Conservation (phyloP, 164 flowering plant genomes). For the Magnolia sinica region DNA sequence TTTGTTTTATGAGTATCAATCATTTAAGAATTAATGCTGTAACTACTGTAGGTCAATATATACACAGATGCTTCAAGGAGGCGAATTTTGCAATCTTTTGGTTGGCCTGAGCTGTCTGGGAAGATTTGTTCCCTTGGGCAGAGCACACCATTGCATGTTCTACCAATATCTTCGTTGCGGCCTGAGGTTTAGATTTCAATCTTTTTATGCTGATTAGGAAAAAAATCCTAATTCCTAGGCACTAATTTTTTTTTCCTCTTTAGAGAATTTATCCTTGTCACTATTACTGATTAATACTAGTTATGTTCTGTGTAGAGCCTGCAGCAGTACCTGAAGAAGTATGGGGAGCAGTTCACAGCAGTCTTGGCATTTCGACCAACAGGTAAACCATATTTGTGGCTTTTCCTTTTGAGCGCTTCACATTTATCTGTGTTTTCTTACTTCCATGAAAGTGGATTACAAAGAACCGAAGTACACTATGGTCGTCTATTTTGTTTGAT, state of each 20-base stretch:
- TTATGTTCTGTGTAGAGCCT: constrained; percentile 28
- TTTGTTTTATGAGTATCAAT: background rate
- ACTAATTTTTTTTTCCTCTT: too few species aligned
- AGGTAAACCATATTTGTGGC: constrained; percentile 29
- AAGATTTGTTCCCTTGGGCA: constrained; percentile 46
- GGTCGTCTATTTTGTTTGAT: background rate
- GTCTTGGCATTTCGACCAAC: constrained; percentile 81
- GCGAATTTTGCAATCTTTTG: constrained; percentile 54
- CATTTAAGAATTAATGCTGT: background rate
- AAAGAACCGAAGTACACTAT: background rate
- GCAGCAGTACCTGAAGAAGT: constrained; percentile 43
- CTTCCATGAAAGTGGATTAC: background rate
- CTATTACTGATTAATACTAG: background rate
- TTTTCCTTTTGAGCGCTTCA: background rate
- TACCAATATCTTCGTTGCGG: constrained; percentile 55
- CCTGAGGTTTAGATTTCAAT: constrained; percentile 38
- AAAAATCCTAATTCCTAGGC: background rate
- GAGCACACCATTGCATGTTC: constrained; percentile 60
- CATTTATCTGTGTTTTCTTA: background rate
- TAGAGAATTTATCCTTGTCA: background rate
- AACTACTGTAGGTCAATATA: constrained; percentile 43
- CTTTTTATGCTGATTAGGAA: background rate
- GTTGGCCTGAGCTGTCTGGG: constrained; percentile 52
- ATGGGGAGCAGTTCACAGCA: constrained; percentile 31
- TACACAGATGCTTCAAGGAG: constrained; percentile 59